These are phyloP conservation scores for Tetramitus jugosus DNA, from an alignment of 208 protist genomes.

Conservation along the genomic window DNA sequence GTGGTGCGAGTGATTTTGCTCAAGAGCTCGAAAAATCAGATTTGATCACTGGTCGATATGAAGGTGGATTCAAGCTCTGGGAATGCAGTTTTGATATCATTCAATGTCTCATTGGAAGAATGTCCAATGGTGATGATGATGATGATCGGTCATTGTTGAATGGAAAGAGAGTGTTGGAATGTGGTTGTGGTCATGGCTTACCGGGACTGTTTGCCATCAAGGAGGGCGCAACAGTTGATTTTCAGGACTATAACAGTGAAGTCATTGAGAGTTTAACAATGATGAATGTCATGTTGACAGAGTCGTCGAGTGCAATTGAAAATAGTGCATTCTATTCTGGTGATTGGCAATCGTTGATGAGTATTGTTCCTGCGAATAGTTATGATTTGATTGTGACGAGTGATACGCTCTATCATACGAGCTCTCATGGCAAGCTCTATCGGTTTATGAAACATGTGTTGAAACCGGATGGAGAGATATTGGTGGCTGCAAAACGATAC, in stretches of 20 bases:
- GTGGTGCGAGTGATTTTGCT: neutral
- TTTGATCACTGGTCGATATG: neutral
- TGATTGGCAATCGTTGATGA: neutral
- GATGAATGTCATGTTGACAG: neutral
- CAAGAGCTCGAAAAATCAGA: neutral
- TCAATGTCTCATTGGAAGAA: neutral
- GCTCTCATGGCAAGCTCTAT: neutral
- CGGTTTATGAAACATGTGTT: neutral
- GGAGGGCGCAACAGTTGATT: neutral
- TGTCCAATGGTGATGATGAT: too few species aligned
- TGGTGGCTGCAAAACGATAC: neutral
- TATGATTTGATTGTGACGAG: neutral
- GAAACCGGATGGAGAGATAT: neutral
- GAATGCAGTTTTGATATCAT: neutral
- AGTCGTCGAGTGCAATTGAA: neutral
- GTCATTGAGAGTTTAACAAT: neutral
- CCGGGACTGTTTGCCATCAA: neutral
- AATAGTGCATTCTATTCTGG: neutral
- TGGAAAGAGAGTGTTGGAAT: neutral
- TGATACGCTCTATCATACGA: neutral
- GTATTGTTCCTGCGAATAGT: neutral
- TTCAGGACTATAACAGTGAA: neutral
- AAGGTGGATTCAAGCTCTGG: neutral
- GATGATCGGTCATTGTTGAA: neutral
- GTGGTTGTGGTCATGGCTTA: neutral